These are phyloP conservation scores for Heterobasidion annosum DNA, from an alignment of 1,284 basidiomycete genomes.

Conservation along the genomic window DNA sequence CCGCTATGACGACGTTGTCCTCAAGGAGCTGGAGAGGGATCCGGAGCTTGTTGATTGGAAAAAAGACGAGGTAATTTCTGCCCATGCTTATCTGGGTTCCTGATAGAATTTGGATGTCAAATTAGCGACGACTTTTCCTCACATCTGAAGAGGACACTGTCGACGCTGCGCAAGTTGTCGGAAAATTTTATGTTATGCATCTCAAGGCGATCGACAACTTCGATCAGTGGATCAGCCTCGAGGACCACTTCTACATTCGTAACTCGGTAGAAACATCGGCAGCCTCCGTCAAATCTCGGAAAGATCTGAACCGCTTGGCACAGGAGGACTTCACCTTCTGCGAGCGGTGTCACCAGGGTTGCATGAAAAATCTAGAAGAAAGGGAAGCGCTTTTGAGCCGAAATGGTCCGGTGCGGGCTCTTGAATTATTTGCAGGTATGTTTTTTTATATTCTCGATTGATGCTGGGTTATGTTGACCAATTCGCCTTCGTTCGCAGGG, in stretches of 20 bases:
- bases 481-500: slow-evolving; percentile 26
- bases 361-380: slow-evolving; percentile 18
- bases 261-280: slow-evolving; percentile 18
- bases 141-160: slow-evolving; percentile 21
- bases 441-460: background rate
- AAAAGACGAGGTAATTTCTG: slow-evolving; percentile 22
- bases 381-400: slow-evolving; percentile 20
- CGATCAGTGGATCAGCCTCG: slow-evolving; percentile 35
- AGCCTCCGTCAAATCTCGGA: slow-evolving; percentile 9
- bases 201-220: slow-evolving; percentile 19
- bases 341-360: slow-evolving; percentile 25
- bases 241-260: slow-evolving; percentile 48
- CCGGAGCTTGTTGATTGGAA: slow-evolving; percentile 5
- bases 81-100: background rate
- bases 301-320: slow-evolving; percentile 22
- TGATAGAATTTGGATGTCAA: background rate
- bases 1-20: slow-evolving; percentile 30
- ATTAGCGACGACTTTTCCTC: slow-evolving; percentile 34
- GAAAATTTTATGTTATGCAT: slow-evolving; percentile 16
- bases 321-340: slow-evolving; percentile 23
- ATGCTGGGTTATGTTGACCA: slow-evolving; percentile 1
- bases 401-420: slow-evolving; percentile 36
- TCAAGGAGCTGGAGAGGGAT: slow-evolving; percentile 9
- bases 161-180: slow-evolving; percentile 24
- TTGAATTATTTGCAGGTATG: slow-evolving; percentile 60